Evolutionary conservation across 2,329 filamentous ascomycete species (phyloP), one percentile per base, ranked within the genome.

Genomic region (Paecilomyces niveus): DNA sequence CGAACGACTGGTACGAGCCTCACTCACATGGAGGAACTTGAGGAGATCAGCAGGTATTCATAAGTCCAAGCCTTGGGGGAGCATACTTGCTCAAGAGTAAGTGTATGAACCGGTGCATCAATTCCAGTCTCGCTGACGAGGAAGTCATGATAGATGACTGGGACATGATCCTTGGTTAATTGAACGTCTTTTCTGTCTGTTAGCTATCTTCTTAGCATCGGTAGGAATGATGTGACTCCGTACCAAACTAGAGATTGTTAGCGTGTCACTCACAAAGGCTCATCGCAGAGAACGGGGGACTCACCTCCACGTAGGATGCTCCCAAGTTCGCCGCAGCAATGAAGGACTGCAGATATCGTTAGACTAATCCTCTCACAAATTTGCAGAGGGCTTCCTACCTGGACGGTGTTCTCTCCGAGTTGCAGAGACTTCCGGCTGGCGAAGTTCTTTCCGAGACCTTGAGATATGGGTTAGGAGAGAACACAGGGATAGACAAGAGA

Each of bases 131-230:
- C 94, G 70, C 92, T 96, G 72, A 99, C 94, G 13, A 97, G 81
- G 69, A 99, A 99, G 73, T 99, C 94, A 71, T 99, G 94, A 71
- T 99, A 99, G 68, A 99, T 96, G 63, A 99, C 93, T 0, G 94
- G 94, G 1, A 99, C 92, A 67, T 95, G 92, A 70, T 99, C 94
- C 70, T 99, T 99, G n/a, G 94, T 99, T 45, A 99, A 80, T 72
- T 99, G 94, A 0, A 99, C 94, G 71, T 99, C 94, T 68, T 89
- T 56, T 22, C 29, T n/a, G n/a, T 58, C 21, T 39, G 87, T 65
- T 88, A 85, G 53, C 89, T 85, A 65, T 88, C 88, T 58, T 87
- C 83, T 2, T 85, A 10, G 29, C 9, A 13, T 15, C n/a, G 50
- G n/a, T 15, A 8, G 31, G 7, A 54, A n/a, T 9, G 9, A 15